Evolutionary conservation across 2,329 filamentous ascomycete species (phyloP).

Genomic region (Ceratocystis alfenasii): DNA sequence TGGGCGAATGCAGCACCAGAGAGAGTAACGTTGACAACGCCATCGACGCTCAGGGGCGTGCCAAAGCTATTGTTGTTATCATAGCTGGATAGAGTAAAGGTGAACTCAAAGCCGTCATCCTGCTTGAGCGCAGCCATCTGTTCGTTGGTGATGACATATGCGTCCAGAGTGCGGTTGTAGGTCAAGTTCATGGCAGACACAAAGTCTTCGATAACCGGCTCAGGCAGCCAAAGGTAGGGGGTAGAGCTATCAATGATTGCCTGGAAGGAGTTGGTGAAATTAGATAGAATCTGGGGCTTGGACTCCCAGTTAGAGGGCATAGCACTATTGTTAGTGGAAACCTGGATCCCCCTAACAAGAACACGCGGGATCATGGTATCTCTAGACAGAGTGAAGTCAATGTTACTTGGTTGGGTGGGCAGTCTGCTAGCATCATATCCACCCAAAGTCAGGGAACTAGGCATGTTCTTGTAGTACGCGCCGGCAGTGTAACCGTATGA

Average conservation of each 20-base stretch:
- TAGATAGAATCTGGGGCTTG: constrained; percentile 31
- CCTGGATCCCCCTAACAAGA: constrained; percentile 46
- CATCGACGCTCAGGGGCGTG: constrained; percentile 36
- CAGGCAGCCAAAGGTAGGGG: constrained; percentile 52
- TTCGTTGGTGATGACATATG: constrained; percentile 52
- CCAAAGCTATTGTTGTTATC: constrained; percentile 44
- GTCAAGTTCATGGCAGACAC: constrained; percentile 51
- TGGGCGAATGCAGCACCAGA: constrained; percentile 41
- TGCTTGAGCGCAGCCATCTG: constrained; percentile 39
- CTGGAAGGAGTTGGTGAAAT: constrained; percentile 37
- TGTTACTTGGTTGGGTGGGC: constrained; percentile 40
- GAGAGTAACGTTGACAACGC: constrained; percentile 46
- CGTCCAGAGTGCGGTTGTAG: constrained; percentile 49
- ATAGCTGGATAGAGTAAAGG: constrained; percentile 43
- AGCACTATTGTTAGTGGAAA: constrained; percentile 30
- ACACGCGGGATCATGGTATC: constrained; percentile 45
- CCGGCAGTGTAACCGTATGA: constrained; percentile 68
- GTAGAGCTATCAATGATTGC: constrained; percentile 53
- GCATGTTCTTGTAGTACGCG: constrained; percentile 46
- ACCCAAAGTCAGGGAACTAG: constrained; percentile 53
- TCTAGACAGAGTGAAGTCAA: constrained; percentile 46
- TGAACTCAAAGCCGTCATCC: constrained; percentile 40
- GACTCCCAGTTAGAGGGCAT: constrained; percentile 33
- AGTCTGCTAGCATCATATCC: constrained; percentile 55
- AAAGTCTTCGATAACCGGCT: constrained; percentile 50